A percentile compares a stretch with the other conserved stretches of the same genome.
Evolutionary conservation across 139 green algal genomes (phyloP).

Genomic region (Chlamydomonas sp.): DNA sequence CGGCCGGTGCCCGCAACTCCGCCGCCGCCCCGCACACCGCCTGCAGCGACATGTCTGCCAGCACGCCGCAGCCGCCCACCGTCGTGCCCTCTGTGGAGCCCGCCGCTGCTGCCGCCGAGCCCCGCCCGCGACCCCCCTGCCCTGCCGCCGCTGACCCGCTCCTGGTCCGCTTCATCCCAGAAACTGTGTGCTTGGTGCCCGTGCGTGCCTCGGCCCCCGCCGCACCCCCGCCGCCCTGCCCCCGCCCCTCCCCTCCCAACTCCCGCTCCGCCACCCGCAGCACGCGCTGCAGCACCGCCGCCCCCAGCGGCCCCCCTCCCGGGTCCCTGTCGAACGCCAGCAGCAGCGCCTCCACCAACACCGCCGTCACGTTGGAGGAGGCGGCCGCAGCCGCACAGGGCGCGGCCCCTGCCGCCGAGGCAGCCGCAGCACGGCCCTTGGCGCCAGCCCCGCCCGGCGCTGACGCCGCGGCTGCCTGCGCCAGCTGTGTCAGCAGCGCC

Average conservation of each 20-base stretch:
- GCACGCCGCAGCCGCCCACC: neutral
- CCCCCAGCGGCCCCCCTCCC: neutral
- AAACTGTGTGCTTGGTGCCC: too few species aligned
- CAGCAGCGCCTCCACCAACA: conserved; percentile 5
- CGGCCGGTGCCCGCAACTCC: neutral
- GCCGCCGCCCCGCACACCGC: neutral
- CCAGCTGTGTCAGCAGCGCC: too few species aligned
- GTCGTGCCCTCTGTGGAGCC: neutral
- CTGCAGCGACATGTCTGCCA: conserved; percentile 2
- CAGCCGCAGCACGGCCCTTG: neutral
- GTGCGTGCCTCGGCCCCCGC: neutral
- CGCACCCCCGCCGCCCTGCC: neutral
- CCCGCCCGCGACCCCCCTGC: neutral
- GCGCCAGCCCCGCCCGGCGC: neutral
- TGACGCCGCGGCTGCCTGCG: neutral
- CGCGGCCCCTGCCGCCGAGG: neutral
- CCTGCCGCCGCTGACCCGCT: too few species aligned
- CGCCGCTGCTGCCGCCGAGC: neutral
- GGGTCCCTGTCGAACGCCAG: conserved; percentile 12
- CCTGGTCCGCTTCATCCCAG: neutral
- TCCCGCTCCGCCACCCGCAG: neutral
- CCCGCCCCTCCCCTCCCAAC: neutral
- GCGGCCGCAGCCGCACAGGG: neutral
- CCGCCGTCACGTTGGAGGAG: neutral
- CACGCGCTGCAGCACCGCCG: neutral